Evolutionary conservation across 176 grass and related monocot species (phyloP).

Genomic region (Tuctoria greenei): DNA sequence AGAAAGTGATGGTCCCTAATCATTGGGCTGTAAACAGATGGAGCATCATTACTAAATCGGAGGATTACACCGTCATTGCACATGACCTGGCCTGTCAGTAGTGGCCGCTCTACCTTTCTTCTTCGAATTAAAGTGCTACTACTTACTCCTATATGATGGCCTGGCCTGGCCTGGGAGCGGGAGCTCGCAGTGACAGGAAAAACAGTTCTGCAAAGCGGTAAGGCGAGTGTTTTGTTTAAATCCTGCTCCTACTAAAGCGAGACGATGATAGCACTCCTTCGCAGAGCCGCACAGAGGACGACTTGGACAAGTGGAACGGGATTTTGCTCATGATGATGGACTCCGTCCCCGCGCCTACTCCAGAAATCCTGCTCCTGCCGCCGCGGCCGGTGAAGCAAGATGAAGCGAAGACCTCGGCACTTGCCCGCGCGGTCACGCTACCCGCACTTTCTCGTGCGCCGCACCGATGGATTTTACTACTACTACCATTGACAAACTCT

Average conservation of each 20-base stretch:
- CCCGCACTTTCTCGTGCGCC: not conserved
- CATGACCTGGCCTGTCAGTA: not conserved
- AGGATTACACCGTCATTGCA: not conserved
- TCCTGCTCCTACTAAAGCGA: not conserved
- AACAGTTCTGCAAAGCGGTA: slow-evolving; percentile 13
- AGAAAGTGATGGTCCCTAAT: not conserved
- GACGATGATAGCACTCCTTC: not conserved
- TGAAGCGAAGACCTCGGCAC: not conserved
- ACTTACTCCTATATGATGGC: not conserved
- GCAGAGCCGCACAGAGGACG: not conserved
- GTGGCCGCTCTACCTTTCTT: not conserved
- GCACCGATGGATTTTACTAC: slow-evolving; percentile 3
- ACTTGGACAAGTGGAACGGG: slow-evolving; percentile 9
- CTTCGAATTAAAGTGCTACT: not conserved
- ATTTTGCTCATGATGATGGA: not conserved
- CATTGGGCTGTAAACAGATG: not conserved
- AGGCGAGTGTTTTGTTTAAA: not conserved
- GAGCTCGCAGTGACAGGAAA: not conserved
- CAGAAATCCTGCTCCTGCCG: not conserved
- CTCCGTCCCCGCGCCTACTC: not conserved
- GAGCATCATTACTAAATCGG: not conserved
- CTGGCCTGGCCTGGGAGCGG: slow-evolving; percentile 14
- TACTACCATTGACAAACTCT: not conserved
- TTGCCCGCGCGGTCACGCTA: not conserved
- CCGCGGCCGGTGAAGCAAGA: not conserved